phyloP scores from a whole-genome alignment of 2,329 filamentous ascomycete species.

The Cladorrhinum sp. region DNA sequence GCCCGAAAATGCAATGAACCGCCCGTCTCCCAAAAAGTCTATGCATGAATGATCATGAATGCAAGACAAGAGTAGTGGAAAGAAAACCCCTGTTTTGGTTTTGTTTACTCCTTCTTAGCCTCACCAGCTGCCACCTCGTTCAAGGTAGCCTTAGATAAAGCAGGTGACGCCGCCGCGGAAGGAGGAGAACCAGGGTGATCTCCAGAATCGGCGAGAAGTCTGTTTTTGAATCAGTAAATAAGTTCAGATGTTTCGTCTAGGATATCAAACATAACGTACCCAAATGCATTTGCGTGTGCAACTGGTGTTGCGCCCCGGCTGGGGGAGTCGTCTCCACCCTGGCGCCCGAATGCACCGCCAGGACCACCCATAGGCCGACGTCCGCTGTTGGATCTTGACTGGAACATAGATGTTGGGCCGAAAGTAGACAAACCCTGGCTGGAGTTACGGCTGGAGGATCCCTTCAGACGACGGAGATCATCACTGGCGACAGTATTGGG shows the following conservation, averaged over 20 bases:
- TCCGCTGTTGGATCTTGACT: slow-evolving; percentile 86
- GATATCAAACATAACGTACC: slow-evolving; percentile 55
- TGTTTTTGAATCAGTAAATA: slow-evolving; percentile 36
- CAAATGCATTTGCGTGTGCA: slow-evolving; percentile 85
- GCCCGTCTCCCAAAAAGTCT: slow-evolving; percentile 39
- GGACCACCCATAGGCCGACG: slow-evolving; percentile 67
- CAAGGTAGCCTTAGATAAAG: slow-evolving; percentile 60
- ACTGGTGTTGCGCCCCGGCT: slow-evolving; percentile 47
- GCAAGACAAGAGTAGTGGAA: slow-evolving; percentile 37
- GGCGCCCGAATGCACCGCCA: slow-evolving; percentile 65
- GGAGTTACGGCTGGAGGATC: slow-evolving; percentile 55
- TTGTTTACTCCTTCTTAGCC: slow-evolving; percentile 52
- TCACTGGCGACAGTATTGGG: slow-evolving; percentile 89
- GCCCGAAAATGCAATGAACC: slow-evolving; percentile 48
- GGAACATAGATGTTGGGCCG: slow-evolving; percentile 83
- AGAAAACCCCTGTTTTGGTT: slow-evolving; percentile 32
- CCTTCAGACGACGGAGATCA: slow-evolving; percentile 81
- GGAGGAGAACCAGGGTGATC: slow-evolving; percentile 67
- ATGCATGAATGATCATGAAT: slow-evolving; percentile 44
- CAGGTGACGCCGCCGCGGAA: slow-evolving; percentile 64
- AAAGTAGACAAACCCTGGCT: slow-evolving; percentile 65
- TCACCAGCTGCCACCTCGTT: slow-evolving; percentile 40
- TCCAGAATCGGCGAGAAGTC: slow-evolving; percentile 60
- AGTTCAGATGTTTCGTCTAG: neutral
- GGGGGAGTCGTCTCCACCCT: slow-evolving; percentile 80